Conservation (phyloP, 1,284 basidiomycete species). For the Ustilago curta region DNA sequence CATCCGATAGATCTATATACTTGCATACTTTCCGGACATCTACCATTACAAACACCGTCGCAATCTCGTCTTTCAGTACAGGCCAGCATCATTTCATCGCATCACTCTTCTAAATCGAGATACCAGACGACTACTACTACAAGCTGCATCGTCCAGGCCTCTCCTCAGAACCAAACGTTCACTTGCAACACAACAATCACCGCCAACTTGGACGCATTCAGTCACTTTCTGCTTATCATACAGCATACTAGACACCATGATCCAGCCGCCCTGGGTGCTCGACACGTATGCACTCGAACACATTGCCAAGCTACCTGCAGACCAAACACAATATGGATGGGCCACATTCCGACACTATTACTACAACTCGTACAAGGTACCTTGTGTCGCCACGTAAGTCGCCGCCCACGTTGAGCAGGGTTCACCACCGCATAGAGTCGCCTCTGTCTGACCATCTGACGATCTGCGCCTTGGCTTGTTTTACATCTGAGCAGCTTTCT, state of each 20-base stretch:
- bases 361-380: slow-evolving; percentile 34
- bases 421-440: not conserved
- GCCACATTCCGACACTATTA: slow-evolving; percentile 28
- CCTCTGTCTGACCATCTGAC: not conserved
- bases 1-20: no score
- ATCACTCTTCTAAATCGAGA: no score
- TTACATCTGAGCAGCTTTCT: slow-evolving; percentile 12
- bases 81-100: no score
- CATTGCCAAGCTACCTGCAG: slow-evolving; percentile 13
- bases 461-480: not conserved
- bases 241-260: slow-evolving; percentile 3
- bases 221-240: not conserved
- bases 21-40: no score
- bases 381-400: slow-evolving; percentile 30
- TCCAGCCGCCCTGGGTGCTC: slow-evolving; percentile 22
- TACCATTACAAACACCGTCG: no score
- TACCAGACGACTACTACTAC: no score
- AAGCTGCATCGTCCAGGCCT: no score
- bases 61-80: no score
- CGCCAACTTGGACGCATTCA: not conserved
- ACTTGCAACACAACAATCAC: no score
- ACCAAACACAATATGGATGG: slow-evolving; percentile 21
- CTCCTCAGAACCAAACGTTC: no score
- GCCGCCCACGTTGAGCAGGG: not conserved
- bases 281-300: slow-evolving; percentile 19